These are phyloP conservation scores for Colletotrichum brevisporum DNA, from an alignment of 2,329 filamentous ascomycete genomes.

Conservation along the genomic window DNA sequence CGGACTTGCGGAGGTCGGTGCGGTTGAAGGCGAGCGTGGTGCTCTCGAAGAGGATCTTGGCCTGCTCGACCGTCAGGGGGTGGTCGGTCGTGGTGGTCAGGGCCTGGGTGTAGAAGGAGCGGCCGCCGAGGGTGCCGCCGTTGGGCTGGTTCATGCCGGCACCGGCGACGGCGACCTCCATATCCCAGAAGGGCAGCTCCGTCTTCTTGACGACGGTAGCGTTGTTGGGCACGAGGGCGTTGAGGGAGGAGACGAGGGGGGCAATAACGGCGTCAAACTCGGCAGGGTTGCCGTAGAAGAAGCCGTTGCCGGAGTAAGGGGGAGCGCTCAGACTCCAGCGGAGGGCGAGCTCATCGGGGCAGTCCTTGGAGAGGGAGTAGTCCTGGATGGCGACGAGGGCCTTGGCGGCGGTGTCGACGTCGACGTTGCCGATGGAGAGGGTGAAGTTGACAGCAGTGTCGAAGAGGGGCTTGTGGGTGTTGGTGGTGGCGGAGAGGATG, in stretches of 20 bases:
- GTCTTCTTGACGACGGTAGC: conserved; percentile 26
- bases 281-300: conserved; percentile 40
- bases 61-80: conserved; percentile 37
- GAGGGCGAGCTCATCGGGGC: conserved; percentile 39
- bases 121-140: conserved; percentile 33
- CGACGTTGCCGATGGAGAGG: conserved; percentile 27
- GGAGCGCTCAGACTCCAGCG: conserved; percentile 34
- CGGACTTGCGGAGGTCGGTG: conserved; percentile 37
- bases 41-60: conserved; percentile 34
- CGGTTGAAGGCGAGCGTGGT: conserved; percentile 35
- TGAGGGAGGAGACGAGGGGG: conserved; percentile 21
- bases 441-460: conserved; percentile 38
- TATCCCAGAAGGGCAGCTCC: conserved; percentile 40
- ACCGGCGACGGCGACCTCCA: conserved; percentile 40
- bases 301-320: conserved; percentile 26
- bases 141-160: conserved; percentile 39
- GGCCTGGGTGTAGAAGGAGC: conserved; percentile 39
- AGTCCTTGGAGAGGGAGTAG: conserved; percentile 34
- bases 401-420: conserved; percentile 24
- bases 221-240: conserved; percentile 30
- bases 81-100: conserved; percentile 38
- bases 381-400: conserved; percentile 37
- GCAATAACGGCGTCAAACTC: conserved; percentile 35
- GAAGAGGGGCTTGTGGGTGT: conserved; percentile 38
- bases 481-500: conserved; percentile 38